These are phyloP conservation scores for Talaromyces sp. DNA, from an alignment of 2,329 filamentous ascomycete genomes.

Conservation along the genomic window DNA sequence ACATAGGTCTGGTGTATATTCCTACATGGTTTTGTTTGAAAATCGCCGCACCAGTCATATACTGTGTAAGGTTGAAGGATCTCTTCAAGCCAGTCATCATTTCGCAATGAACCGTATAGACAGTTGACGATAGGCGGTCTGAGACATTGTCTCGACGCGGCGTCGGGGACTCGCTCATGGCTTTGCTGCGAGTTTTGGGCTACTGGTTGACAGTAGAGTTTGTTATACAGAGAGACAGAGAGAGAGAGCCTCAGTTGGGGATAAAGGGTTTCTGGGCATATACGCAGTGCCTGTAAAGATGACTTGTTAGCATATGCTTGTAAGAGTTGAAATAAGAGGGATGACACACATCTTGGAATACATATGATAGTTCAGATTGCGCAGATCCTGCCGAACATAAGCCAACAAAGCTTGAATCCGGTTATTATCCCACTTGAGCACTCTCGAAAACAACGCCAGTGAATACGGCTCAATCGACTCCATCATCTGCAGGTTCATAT, in stretches of 20 bases:
- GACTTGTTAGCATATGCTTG: neutral
- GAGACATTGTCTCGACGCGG: neutral
- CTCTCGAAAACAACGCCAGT: constrained; percentile 19
- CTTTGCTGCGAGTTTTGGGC: neutral
- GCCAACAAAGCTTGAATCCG: constrained; percentile 6
- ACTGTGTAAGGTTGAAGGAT: too few species aligned
- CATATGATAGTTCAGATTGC: constrained; percentile 13
- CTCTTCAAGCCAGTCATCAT: too few species aligned
- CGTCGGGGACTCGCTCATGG: neutral
- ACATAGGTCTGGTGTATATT: too few species aligned
- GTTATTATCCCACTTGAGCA: constrained; percentile 21
- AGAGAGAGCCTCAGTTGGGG: constrained; percentile 18
- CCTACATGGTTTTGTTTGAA: too few species aligned
- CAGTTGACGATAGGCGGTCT: neutral
- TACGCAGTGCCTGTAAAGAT: constrained; percentile 8
- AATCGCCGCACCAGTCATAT: too few species aligned
- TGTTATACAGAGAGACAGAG: neutral
- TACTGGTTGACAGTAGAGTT: neutral
- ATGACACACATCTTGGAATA: constrained; percentile 9
- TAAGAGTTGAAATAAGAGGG: neutral
- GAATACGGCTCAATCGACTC: constrained; percentile 21
- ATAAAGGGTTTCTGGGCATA: constrained; percentile 10
- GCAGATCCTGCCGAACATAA: constrained; percentile 5
- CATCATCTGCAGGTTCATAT: constrained; percentile 16
- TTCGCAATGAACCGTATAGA: too few species aligned